Base-by-base conservation (phyloP, 768 basidiomycete species). In the Tricholoma sp. region DNA sequence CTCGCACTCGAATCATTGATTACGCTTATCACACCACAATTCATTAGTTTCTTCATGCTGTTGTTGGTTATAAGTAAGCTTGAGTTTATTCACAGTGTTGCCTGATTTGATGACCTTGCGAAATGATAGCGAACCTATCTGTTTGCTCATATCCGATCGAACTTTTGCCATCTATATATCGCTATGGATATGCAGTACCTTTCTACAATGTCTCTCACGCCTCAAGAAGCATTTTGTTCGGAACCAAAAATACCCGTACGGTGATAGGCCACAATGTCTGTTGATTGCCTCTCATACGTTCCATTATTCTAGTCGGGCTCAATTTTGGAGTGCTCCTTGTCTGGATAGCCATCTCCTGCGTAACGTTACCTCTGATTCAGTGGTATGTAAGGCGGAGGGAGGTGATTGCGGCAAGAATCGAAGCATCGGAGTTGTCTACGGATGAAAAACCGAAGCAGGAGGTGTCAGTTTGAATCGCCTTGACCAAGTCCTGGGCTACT, bases 1-100 rank as follows among this genome's bases (percentile, higher is more conserved):
- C 71, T 87, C 5, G 83, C 83, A 0, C 59, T 88, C n/a, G 86
- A 88, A 61, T 67, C 84, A 4, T 66, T 85, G 67, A 67, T 85
- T 37, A 83, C 81, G 2, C 62, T 88, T 10, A 65, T 88, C 50
- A 85, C 82, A 2, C 6, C 68, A 11, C 72, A 72, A 55, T 80
- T 80, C 58, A 68, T 86, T 16, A 74, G 82, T 0, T 77, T 83
- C 70, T 88, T 89, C 75, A 76, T 88, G 65, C 68, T 87, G 35
- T 50, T 79, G 6, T 84, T 83, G 82, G 82, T 89, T 59, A 86
- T 89, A 61, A 59, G 84, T 83, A 61, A 50, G 77, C 68, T 22
- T 16, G 31, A 21, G 50, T 6, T 22, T 53, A 35, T 37, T 12
- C 24, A 14, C n/a, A 35, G 18, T 8, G 29, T 16, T 10, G 27